A percentile compares a stretch with the other conserved stretches of the same genome.
Evolutionary conservation across 768 basidiomycete species (phyloP).

Genomic region (Leccinum imitatum): DNA sequence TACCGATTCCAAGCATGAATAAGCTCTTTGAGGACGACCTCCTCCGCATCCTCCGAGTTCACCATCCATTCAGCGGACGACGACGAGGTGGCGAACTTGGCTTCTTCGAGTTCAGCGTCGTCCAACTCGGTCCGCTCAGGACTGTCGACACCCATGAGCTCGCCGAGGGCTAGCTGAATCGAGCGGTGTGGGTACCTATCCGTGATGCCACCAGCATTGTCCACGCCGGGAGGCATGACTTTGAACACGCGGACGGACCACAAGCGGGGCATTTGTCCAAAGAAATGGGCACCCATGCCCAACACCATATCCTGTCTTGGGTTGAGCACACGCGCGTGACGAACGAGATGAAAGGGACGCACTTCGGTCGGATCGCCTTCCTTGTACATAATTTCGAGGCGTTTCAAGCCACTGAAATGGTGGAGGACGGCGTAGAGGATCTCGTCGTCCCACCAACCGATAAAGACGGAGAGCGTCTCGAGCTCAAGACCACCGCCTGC

Average conservation of each 20-base stretch:
- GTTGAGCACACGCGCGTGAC: not conserved
- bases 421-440: slow-evolving; percentile 42
- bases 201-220: slow-evolving; percentile 6
- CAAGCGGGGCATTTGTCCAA: slow-evolving; percentile 36
- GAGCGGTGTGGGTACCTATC: slow-evolving; percentile 16
- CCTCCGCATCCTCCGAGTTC: slow-evolving; percentile 22
- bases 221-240: slow-evolving; percentile 17
- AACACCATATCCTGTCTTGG: slow-evolving; percentile 36
- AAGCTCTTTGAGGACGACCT: slow-evolving; percentile 33
- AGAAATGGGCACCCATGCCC: slow-evolving; percentile 44
- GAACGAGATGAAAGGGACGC: slow-evolving; percentile 8
- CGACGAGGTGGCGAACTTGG: slow-evolving; percentile 1
- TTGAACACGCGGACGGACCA: slow-evolving; percentile 41
- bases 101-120: slow-evolving; percentile 24
- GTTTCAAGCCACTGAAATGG: slow-evolving; percentile 37
- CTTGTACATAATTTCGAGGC: slow-evolving; percentile 41
- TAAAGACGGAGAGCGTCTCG: slow-evolving; percentile 34
- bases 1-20: slow-evolving; percentile 46
- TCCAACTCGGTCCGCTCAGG: slow-evolving; percentile 19
- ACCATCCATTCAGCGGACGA: not conserved
- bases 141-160: slow-evolving; percentile 10
- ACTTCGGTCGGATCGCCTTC: slow-evolving; percentile 43
- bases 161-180: slow-evolving; percentile 11
- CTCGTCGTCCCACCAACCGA: slow-evolving; percentile 48
- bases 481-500: slow-evolving; percentile 20